Conservation (phyloP, 1,139 yeast species). For the Entelexis sorbosivorans region DNA sequence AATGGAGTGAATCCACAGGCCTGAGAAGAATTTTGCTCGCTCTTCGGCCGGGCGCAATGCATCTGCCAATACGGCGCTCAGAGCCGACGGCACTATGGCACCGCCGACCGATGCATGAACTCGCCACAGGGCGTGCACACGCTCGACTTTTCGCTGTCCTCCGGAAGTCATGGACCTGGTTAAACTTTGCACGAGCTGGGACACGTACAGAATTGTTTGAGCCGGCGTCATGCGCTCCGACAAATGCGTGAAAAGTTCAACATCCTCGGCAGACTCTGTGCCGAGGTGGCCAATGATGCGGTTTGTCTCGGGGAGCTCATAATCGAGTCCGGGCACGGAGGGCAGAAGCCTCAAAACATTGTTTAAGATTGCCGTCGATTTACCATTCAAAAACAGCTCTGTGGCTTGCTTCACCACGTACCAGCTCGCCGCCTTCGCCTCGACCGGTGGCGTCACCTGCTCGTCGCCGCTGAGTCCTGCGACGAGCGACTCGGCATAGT, state of each 20-base stretch:
- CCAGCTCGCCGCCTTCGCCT: conserved; percentile 11
- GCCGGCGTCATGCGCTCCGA: conserved; percentile 12
- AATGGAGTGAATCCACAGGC: conserved; percentile 37
- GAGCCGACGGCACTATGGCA: conserved; percentile 32
- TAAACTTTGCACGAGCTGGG: conserved; percentile 7
- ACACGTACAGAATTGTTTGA: conserved; percentile 15
- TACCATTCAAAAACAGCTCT: conserved; percentile 7
- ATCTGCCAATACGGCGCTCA: conserved; percentile 28
- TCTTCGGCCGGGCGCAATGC: conserved; percentile 19
- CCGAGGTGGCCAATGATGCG: conserved; percentile 6
- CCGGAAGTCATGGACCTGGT: conserved; percentile 4
- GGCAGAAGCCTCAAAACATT: conserved; percentile 17
- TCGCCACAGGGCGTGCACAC: conserved; percentile 40
- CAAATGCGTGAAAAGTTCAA: conserved; percentile 18
- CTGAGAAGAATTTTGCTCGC: conserved; percentile 29
- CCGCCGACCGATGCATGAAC: conserved; percentile 30
- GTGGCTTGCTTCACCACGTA: conserved; percentile 14
- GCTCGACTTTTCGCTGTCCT: conserved; percentile 51
- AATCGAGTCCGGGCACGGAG: conserved; percentile 12
- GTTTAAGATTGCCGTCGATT: conserved; percentile 9
- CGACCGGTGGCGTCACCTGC: neutral
- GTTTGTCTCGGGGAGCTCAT: conserved; percentile 7
- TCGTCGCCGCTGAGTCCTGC: conserved; percentile 7
- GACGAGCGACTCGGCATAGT: conserved; percentile 2
- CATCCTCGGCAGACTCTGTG: conserved; percentile 8